A percentile compares a stretch with the other conserved stretches of the same genome.
Conservation (phyloP, 352 stramenopile species). For the Pythium biforme region DNA sequence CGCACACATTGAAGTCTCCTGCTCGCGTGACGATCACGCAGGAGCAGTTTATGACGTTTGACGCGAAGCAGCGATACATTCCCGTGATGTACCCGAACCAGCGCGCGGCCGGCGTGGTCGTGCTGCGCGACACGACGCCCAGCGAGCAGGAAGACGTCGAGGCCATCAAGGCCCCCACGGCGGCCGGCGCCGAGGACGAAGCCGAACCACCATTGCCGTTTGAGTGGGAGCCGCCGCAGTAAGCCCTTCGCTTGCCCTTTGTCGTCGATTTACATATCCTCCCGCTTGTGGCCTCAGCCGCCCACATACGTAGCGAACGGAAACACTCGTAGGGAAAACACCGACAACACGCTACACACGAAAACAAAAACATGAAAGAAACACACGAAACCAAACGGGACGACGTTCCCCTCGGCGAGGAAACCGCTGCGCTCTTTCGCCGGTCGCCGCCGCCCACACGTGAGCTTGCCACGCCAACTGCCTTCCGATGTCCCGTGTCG, state of each 20-base stretch:
- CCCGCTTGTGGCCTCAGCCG: background rate
- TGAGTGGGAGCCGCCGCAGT: conserved; percentile 91
- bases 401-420: no score
- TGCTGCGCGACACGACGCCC: conserved; percentile 94
- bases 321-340: background rate
- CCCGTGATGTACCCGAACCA: conserved; percentile 68
- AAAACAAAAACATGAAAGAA: background rate
- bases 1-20: conserved; percentile 93
- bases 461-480: no score
- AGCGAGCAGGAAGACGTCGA: conserved; percentile 93
- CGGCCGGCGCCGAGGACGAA: conserved; percentile 91
- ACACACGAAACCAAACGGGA: background rate
- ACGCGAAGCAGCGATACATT: conserved; percentile 92
- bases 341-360: background rate
- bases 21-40: conserved; percentile 93
- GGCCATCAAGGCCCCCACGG: conserved; percentile 89
- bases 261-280: conserved; percentile 9
- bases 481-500: no score
- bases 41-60: conserved; percentile 88
- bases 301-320: background rate
- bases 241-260: conserved; percentile 12
- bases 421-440: no score
- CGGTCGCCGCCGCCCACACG: no score
- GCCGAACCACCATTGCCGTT: conserved; percentile 95
- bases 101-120: conserved; percentile 91